A percentile compares a stretch with the other conserved stretches of the same genome.
Evolutionary conservation across 2,329 filamentous ascomycete genomes (phyloP).

Genomic region (Cercospora sp.): DNA sequence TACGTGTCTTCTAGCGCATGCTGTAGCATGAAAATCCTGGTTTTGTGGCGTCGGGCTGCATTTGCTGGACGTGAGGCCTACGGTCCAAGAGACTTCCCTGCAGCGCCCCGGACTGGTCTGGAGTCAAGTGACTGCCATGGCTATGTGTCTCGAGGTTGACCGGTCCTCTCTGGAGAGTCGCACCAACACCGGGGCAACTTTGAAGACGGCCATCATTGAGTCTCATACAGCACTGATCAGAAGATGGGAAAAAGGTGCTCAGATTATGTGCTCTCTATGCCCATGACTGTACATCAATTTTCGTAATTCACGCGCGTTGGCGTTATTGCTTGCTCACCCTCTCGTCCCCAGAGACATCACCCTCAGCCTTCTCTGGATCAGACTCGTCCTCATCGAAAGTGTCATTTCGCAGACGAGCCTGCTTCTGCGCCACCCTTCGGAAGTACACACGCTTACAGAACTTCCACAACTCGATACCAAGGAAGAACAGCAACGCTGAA

Average conservation of each 20-base stretch:
- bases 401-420: conserved; percentile 11
- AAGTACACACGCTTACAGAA: conserved; percentile 57
- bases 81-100: too few relatives aligned
- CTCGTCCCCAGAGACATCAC: conserved; percentile 2
- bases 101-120: neutral
- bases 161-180: too few relatives aligned
- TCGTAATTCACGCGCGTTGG: neutral
- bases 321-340: neutral
- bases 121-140: neutral
- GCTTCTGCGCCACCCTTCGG: conserved; percentile 17
- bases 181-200: neutral
- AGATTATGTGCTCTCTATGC: neutral
- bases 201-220: neutral
- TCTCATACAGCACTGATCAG: neutral
- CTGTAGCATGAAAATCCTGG: conserved; percentile 2
- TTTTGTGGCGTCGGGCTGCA: neutral
- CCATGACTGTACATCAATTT: neutral
- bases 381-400: conserved; percentile 28
- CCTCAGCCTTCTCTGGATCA: conserved; percentile 15
- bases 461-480: conserved; percentile 66
- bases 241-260: neutral
- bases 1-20: conserved; percentile 12
- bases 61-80: neutral
- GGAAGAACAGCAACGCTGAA: conserved; percentile 57
- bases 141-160: too few relatives aligned